Evolutionary conservation across 2,329 filamentous ascomycete species (phyloP).

Genomic region (Nemania sp.): DNA sequence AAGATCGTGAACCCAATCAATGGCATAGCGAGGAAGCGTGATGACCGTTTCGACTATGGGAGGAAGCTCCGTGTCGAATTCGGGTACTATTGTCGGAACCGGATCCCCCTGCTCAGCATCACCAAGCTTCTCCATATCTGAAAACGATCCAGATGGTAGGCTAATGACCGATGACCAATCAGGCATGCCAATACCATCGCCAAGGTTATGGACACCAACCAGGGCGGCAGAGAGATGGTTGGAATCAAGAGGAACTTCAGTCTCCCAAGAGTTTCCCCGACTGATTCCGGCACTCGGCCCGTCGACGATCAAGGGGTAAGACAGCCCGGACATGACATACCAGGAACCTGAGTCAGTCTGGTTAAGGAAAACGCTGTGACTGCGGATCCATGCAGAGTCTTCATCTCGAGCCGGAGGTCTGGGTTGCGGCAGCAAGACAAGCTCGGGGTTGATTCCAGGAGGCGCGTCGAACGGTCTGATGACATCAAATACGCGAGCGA

Average conservation of each 20-base stretch:
- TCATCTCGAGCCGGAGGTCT: slow-evolving; percentile 62
- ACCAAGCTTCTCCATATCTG: slow-evolving; percentile 25
- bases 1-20: slow-evolving; percentile 57
- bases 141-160: slow-evolving; percentile 34
- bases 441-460: slow-evolving; percentile 68
- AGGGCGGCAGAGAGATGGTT: slow-evolving; percentile 63
- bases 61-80: slow-evolving; percentile 43
- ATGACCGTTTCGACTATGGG: slow-evolving; percentile 57
- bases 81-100: slow-evolving; percentile 35
- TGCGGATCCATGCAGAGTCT: slow-evolving; percentile 56
- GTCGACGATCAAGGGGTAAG: slow-evolving; percentile 83
- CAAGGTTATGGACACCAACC: slow-evolving; percentile 72
- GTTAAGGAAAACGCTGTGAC: slow-evolving; percentile 79
- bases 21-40: slow-evolving; percentile 54
- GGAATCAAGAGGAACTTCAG: slow-evolving; percentile 42
- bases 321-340: slow-evolving; percentile 88
- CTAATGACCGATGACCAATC: slow-evolving; percentile 46
- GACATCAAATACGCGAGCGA: slow-evolving; percentile 88
- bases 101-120: slow-evolving; percentile 42
- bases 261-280: slow-evolving; percentile 54
- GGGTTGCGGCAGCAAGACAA: slow-evolving; percentile 87
- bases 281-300: slow-evolving; percentile 55
- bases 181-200: slow-evolving; percentile 45
- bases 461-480: slow-evolving; percentile 72
- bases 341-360: slow-evolving; percentile 84